Evolutionary conservation across 768 basidiomycete species (phyloP).

Genomic region (Pleurotus tuoliensis): DNA sequence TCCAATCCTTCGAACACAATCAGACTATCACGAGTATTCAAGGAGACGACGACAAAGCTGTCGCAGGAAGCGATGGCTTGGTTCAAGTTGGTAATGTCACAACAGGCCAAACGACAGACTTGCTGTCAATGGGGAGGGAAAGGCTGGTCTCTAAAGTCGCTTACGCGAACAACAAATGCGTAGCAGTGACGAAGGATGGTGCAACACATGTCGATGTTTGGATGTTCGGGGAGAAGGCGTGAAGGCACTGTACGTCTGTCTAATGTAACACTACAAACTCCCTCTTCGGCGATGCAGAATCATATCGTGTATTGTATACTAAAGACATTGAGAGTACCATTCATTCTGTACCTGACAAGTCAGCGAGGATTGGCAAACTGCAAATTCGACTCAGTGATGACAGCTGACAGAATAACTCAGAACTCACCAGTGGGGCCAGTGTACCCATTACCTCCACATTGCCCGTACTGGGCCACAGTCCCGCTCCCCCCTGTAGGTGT

Average conservation of each 20-base stretch:
- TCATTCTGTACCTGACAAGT: background rate
- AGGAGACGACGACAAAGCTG: conserved; percentile 1
- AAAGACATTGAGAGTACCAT: background rate
- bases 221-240: background rate
- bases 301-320: too few relatives aligned
- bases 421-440: too few relatives aligned
- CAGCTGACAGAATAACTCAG: too few relatives aligned
- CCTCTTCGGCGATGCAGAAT: too few relatives aligned
- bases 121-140: background rate
- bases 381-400: too few relatives aligned
- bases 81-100: background rate
- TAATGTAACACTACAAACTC: too few relatives aligned
- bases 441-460: too few relatives aligned
- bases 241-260: too few relatives aligned
- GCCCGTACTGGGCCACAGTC: background rate
- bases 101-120: background rate
- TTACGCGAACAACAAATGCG: background rate
- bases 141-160: background rate
- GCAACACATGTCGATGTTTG: background rate
- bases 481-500: too few relatives aligned
- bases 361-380: too few relatives aligned
- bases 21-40: background rate
- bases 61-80: conserved; percentile 2
- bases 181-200: background rate
- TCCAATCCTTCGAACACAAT: background rate